phyloP scores from a whole-genome alignment of 345 rosid genomes.

The Aegle marmelos region DNA sequence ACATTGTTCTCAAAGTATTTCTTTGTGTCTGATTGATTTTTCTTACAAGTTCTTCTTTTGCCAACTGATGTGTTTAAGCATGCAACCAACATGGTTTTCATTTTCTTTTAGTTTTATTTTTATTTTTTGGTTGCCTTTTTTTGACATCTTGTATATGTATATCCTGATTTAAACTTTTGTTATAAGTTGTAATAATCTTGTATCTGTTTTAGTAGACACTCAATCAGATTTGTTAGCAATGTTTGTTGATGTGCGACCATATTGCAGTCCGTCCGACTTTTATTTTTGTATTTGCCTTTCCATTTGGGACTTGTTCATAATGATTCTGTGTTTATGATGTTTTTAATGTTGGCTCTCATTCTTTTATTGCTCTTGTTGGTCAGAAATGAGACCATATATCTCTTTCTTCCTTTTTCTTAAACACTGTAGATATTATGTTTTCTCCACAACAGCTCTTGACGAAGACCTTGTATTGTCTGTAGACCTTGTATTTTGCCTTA shows the following conservation, averaged over 20 bases:
- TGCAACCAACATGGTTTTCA: neutral
- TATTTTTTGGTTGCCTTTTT: neutral
- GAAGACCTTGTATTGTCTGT: neutral
- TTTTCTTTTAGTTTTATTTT: neutral
- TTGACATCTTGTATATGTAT: neutral
- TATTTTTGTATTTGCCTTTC: neutral
- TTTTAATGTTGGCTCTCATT: neutral
- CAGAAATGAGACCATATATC: neutral
- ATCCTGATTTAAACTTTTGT: neutral
- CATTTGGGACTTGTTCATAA: neutral
- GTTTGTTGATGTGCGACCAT: neutral
- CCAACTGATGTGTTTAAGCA: neutral
- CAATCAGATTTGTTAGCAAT: neutral
- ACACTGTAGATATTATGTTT: neutral
- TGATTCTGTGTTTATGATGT: neutral
- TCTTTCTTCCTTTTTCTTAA: neutral
- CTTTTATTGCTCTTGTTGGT: neutral
- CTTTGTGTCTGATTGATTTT: conserved; percentile 5
- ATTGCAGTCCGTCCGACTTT: neutral
- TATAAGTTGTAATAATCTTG: neutral
- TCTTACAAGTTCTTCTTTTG: neutral
- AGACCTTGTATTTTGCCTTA: neutral
- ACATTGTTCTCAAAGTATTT: conserved; percentile 8
- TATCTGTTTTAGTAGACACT: neutral
- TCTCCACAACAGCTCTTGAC: too few relatives aligned